These are phyloP conservation scores for Candida endomychidarum DNA, from an alignment of 805 yeast genomes.

Conservation along the genomic window DNA sequence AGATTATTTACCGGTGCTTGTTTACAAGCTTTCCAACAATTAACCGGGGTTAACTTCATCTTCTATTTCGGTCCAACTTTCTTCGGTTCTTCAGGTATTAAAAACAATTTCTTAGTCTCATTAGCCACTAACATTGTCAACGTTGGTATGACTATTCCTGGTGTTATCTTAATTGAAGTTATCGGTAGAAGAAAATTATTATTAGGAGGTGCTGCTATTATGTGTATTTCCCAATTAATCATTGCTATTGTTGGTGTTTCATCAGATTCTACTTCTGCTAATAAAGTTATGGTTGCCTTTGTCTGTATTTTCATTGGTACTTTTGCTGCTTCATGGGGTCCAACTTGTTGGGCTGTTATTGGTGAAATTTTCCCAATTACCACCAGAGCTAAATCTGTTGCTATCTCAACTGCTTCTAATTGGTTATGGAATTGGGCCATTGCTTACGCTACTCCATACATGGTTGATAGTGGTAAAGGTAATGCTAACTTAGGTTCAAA, in stretches of 20 bases:
- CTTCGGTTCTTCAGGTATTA: slow-evolving; percentile 65
- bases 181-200: slow-evolving; percentile 76
- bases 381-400: slow-evolving; percentile 40
- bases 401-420: slow-evolving; percentile 39
- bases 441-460: slow-evolving; percentile 42
- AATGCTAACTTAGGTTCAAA: slow-evolving; percentile 40
- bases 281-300: slow-evolving; percentile 35
- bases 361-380: slow-evolving; percentile 38
- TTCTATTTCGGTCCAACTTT: slow-evolving; percentile 88
- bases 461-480: slow-evolving; percentile 41
- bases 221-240: slow-evolving; percentile 57
- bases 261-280: slow-evolving; percentile 31
- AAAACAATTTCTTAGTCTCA: slow-evolving; percentile 56
- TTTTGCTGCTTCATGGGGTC: slow-evolving; percentile 46
- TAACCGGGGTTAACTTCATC: slow-evolving; percentile 87
- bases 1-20: slow-evolving; percentile 58
- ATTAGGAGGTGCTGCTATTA: slow-evolving; percentile 69
- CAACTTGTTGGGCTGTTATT: slow-evolving; percentile 37
- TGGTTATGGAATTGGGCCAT: slow-evolving; percentile 45
- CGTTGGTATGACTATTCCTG: slow-evolving; percentile 78
- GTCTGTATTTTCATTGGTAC: slow-evolving; percentile 39
- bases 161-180: slow-evolving; percentile 71
- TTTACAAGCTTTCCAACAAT: slow-evolving; percentile 81
- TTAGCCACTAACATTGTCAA: slow-evolving; percentile 79
- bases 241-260: slow-evolving; percentile 56